Evolutionary conservation across 176 grass and related monocot species (phyloP), one percentile per base, ranked within the genome.

Genomic region (Oryza punctata): DNA sequence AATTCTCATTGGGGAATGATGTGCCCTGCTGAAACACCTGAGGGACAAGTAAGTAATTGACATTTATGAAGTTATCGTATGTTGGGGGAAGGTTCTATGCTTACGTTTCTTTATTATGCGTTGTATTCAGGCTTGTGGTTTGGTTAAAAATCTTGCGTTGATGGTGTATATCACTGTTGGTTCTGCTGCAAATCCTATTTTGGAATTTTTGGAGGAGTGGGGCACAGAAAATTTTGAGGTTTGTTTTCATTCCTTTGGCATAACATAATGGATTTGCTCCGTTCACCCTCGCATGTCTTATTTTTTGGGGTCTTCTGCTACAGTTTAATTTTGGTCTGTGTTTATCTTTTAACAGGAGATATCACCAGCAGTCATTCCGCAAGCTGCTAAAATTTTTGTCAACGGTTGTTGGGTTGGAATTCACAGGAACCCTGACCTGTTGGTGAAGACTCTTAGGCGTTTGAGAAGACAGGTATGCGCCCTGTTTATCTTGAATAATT

Each of bases 1-100:
- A 94, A 96, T 89, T 99, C 93, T 75, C 96, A 96, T 47, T 99
- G 96, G 96, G 96, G 96, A 70, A 99, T 99, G 96, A 96, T 99
- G 93, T 99, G 96, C 90, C 93, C 96, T 83, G 89, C 93, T 87
- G 96, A 99, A 99, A 99, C 96, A 85, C 93, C 96, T 25, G 93
- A 99, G 89, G 91, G 91, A 61, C 96, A 99, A 85, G 96, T 96
- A 85, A 84, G 84, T 63, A 19, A 63, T 63, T 81, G 1, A 7
- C 45, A 80, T 24, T 28, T 23, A 13, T 37, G 57, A 41, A 59
- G 15, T 78, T 81, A 14, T 65, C 2, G 27, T 70, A 18, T 65
- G 49, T 37, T 28, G 52, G 46, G 73, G 12, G 49, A 82, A 78
- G 16, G 19, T 57, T 70, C 76, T 13, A 76, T 76, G 16, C 44